phyloP scores from a whole-genome alignment of 306 rosid species.

The Glycine soja region DNA sequence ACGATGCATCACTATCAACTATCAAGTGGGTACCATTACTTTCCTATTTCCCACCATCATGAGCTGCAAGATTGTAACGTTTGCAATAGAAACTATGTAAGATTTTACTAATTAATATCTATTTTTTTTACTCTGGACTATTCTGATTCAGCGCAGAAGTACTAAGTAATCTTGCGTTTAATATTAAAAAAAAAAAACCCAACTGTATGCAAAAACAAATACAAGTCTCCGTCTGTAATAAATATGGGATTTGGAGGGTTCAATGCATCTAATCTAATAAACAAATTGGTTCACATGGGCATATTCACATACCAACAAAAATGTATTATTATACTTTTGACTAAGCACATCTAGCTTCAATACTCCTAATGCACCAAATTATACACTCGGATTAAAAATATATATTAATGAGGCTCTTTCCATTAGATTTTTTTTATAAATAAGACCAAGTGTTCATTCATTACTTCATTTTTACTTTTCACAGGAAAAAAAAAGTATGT shows the following conservation, averaged over 20 bases:
- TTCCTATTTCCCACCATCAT: too few species aligned
- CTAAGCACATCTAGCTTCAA: background rate
- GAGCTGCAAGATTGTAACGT: too few species aligned
- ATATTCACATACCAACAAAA: constrained; percentile 39
- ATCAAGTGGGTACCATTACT: too few species aligned
- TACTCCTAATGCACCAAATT: background rate
- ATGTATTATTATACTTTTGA: background rate
- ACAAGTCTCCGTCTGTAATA: background rate
- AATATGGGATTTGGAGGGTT: constrained; percentile 4
- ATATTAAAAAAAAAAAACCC: too few species aligned
- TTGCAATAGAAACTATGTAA: too few species aligned
- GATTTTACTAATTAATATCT: too few species aligned
- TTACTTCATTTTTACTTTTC: background rate
- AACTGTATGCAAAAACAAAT: background rate
- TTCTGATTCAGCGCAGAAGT: too few species aligned
- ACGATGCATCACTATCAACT: too few species aligned
- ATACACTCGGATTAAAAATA: background rate
- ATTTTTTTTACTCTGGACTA: too few species aligned
- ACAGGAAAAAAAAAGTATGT: constrained; percentile 1
- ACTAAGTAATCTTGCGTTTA: too few species aligned
- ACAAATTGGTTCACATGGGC: background rate
- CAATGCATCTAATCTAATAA: constrained; percentile 16
- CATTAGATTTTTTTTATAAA: background rate
- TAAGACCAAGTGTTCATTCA: background rate
- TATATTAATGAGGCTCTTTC: background rate